phyloP scores from a whole-genome alignment of 164 flowering plant genomes.

The Annona cherimola region DNA sequence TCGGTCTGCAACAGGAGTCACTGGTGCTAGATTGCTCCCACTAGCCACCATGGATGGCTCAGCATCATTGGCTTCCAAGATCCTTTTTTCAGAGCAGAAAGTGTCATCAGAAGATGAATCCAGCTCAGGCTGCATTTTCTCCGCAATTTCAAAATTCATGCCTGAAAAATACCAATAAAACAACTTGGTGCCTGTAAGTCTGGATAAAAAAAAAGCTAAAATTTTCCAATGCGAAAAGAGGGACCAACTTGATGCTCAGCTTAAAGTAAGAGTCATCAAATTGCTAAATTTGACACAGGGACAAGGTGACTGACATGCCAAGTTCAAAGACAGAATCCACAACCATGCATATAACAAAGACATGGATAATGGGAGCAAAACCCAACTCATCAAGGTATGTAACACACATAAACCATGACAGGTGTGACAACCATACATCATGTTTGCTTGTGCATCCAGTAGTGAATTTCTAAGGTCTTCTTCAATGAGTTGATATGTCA shows the following conservation, averaged over 20 bases:
- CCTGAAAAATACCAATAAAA: not conserved
- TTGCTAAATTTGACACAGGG: too few relatives aligned
- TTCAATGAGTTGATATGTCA: too few relatives aligned
- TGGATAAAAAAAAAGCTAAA: not conserved
- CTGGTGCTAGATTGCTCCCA: constrained; percentile 24
- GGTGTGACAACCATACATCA: too few relatives aligned
- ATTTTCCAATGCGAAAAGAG: not conserved
- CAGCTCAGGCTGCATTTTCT: not conserved
- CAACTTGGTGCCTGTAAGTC: not conserved
- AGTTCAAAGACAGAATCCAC: too few relatives aligned
- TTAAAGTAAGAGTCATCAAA: not conserved
- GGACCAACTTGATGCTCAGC: not conserved
- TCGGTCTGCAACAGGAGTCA: constrained; percentile 33
- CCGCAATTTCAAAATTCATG: not conserved
- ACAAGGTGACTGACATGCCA: too few relatives aligned
- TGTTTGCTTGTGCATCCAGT: too few relatives aligned
- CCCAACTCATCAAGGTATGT: too few relatives aligned
- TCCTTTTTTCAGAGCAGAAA: not conserved
- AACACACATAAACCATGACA: too few relatives aligned
- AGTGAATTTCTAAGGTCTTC: too few relatives aligned
- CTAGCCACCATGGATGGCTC: constrained; percentile 3
- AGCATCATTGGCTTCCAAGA: constrained; percentile 8
- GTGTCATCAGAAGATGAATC: not conserved
- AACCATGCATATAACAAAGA: too few relatives aligned
- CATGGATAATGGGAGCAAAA: too few relatives aligned